phyloP scores from a whole-genome alignment of 768 basidiomycete genomes.

The Leccinum subgranulosum region DNA sequence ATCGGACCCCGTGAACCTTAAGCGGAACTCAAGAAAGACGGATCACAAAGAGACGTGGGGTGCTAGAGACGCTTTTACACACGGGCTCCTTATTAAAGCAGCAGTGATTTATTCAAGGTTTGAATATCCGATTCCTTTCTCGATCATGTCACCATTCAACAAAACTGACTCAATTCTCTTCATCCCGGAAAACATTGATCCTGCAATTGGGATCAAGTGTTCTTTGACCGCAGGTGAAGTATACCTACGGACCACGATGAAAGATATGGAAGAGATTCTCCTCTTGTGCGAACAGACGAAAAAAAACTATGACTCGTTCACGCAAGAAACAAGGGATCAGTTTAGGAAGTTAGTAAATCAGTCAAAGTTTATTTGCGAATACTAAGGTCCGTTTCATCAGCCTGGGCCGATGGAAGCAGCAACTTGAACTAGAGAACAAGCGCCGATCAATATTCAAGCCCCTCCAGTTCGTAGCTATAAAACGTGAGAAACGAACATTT shows the following conservation, averaged over 20 bases:
- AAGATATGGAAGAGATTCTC: no score
- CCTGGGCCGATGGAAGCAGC: background rate
- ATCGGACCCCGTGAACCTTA: background rate
- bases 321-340: background rate
- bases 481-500: background rate
- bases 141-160: constrained; percentile 4
- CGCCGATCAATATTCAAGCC: background rate
- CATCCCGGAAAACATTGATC: constrained; percentile 1
- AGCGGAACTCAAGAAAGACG: background rate
- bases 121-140: background rate
- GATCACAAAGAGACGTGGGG: background rate
- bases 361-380: background rate
- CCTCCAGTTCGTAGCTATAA: background rate
- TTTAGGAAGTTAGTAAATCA: background rate
- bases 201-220: background rate
- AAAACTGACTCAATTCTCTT: constrained; percentile 1
- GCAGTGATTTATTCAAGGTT: background rate
- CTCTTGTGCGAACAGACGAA: background rate
- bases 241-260: constrained; percentile 5
- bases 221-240: constrained; percentile 1
- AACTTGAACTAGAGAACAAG: background rate
- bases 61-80: background rate
- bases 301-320: background rate
- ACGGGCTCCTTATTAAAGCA: background rate
- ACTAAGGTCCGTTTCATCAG: background rate